Evolutionary conservation across 331 rosid genomes (phyloP), one percentile per base, ranked within the genome.

Genomic region (Rhamnella rubrinervis): DNA sequence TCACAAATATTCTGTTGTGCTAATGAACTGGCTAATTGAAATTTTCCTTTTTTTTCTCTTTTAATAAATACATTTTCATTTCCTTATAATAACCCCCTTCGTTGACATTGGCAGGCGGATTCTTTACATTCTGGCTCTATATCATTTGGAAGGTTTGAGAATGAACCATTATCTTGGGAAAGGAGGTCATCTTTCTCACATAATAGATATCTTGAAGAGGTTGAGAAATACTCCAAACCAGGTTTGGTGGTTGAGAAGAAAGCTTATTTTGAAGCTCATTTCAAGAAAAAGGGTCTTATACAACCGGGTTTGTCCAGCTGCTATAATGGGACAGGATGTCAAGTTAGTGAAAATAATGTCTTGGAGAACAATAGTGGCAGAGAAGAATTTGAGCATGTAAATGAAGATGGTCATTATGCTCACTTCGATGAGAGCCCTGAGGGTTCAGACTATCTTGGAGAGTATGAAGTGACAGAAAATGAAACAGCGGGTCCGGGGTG

Each of bases 61-160:
- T 21, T 25, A 23, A 8, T 25, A 23, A 58, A 26, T 58, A 11
- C 17, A 17, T 23, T 21, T 11, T 26, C 39, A 15, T 55, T 52
- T 15, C 11, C 31, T 60, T 28, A 18, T 11, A 23, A 58, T 37
- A 16, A 9, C 67, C 66, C 57, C 60, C 66, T 80, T 82, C 46
- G 57, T 57, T 52, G 72, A 59, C 77, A 71, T 60, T 56, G 73
- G 77, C 92, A 90, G 97, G 83, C 74, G 73, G 92, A 83, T 58
- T 86, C 87, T 68, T 58, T 85, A 77, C 87, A 80, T 75, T 90
- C 97, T 15, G 97, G 91, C 74, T 91, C 97, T 41, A 69, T 88
- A 82, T 91, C 96, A 70, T 91, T 91, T 69, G 97, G 97, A 68
- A 86, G 96, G 79, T 91, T 83, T 65, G 91, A 88, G 71, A 83